Percentiles rank a stretch among this genome's conserved stretches.
phyloP scores from a whole-genome alignment of 2,329 filamentous ascomycete species.

The Pestalotiopsis sp. region DNA sequence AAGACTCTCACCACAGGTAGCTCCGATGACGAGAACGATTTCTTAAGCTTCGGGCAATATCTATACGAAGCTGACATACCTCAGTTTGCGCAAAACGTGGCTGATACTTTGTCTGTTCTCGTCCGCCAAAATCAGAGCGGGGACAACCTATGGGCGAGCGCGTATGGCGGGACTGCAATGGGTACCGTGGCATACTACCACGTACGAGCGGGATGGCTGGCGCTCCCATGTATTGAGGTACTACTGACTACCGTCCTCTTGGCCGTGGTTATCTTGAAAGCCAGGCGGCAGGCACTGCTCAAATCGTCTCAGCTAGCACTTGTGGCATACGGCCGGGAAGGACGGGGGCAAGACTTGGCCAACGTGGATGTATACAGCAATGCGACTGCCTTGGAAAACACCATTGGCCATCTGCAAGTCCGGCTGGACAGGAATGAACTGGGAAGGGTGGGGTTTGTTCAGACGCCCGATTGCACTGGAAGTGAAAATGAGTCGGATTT shows the following conservation, averaged over 20 bases:
- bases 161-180: conserved; percentile 11
- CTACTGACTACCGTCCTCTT: conserved; percentile 17
- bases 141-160: conserved; percentile 19
- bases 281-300: conserved; percentile 19
- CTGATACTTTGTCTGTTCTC: conserved; percentile 14
- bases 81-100: neutral
- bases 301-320: conserved; percentile 9
- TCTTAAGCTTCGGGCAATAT: neutral
- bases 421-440: neutral
- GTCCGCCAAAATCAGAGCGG: conserved; percentile 15
- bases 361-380: neutral
- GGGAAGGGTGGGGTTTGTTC: neutral
- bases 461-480: no score
- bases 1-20: neutral
- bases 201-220: conserved; percentile 19
- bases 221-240: conserved; percentile 19
- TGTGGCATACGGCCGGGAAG: neutral
- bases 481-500: no score
- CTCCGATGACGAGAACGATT: neutral
- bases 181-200: conserved; percentile 22
- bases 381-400: neutral
- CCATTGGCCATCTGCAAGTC: neutral
- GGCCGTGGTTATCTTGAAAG: conserved; percentile 14
- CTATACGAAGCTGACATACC: neutral
- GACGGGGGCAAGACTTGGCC: neutral